phyloP scores from a whole-genome alignment of 139 green algal species.

The Tetraselmis chui region DNA sequence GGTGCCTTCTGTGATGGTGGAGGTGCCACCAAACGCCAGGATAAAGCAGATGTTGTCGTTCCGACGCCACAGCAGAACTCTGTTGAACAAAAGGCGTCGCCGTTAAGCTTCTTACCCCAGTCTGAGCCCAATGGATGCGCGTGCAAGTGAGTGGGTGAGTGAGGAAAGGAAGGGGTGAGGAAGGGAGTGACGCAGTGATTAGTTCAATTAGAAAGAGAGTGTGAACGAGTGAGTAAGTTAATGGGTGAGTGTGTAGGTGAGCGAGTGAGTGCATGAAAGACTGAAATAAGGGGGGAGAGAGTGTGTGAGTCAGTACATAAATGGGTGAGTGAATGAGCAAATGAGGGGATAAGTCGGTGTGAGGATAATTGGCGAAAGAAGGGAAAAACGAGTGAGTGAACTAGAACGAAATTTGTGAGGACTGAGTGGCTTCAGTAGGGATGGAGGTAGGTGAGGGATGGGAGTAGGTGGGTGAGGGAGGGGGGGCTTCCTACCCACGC shows the following conservation, averaged over 20 bases:
- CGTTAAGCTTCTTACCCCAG: too few relatives aligned
- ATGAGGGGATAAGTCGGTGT: neutral
- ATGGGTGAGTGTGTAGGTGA: neutral
- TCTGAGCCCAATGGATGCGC: too few relatives aligned
- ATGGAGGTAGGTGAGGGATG: neutral
- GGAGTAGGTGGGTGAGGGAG: neutral
- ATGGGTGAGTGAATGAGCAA: neutral
- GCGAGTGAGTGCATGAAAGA: neutral
- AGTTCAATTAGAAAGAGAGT: too few relatives aligned
- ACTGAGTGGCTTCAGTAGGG: neutral
- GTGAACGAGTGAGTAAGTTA: neutral
- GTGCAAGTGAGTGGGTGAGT: too few relatives aligned
- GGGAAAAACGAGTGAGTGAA: neutral
- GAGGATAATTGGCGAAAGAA: constrained; percentile 1
- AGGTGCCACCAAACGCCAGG: constrained; percentile 53
- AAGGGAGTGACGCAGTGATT: too few relatives aligned
- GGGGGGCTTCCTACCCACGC: constrained; percentile 41
- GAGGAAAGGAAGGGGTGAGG: too few relatives aligned
- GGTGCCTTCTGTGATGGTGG: constrained; percentile 44
- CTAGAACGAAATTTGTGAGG: neutral
- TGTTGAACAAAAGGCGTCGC: too few relatives aligned
- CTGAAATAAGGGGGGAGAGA: neutral
- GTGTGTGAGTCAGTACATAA: neutral
- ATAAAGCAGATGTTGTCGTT: constrained; percentile 68
- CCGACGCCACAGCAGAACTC: constrained; percentile 71